Evolutionary conservation across 1,139 yeast genomes (phyloP).

Genomic region (Sugiyamaella grinbergsii): DNA sequence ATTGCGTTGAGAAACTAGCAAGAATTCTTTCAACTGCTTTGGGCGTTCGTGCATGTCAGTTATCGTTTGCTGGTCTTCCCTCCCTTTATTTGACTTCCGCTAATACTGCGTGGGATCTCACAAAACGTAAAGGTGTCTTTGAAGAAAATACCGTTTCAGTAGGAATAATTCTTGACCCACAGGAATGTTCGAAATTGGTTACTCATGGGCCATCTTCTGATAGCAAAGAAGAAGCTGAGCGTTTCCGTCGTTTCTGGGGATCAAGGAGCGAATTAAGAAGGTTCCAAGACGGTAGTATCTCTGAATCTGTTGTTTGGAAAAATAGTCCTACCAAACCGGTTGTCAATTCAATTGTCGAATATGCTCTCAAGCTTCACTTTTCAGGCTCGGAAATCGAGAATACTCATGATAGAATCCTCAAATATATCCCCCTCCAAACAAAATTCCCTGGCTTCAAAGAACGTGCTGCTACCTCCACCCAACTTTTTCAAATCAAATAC

Average conservation of each 20-base stretch:
- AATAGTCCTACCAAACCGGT: slow-evolving; percentile 60
- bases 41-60: slow-evolving; percentile 59
- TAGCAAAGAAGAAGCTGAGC: slow-evolving; percentile 64
- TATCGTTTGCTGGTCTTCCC: slow-evolving; percentile 31
- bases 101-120: slow-evolving; percentile 47
- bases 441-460: slow-evolving; percentile 49
- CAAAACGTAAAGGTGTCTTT: slow-evolving; percentile 57
- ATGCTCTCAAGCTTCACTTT: slow-evolving; percentile 64
- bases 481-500: slow-evolving; percentile 58
- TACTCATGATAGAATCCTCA: slow-evolving; percentile 26
- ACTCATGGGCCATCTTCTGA: slow-evolving; percentile 80
- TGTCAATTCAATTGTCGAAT: slow-evolving; percentile 64
- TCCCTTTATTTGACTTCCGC: slow-evolving; percentile 38
- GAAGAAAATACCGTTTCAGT: slow-evolving; percentile 44
- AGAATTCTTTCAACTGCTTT: slow-evolving; percentile 64
- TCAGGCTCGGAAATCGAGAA: slow-evolving; percentile 30
- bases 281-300: slow-evolving; percentile 81
- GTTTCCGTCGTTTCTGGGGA: slow-evolving; percentile 91
- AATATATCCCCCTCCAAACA: slow-evolving; percentile 60
- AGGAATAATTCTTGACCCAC: slow-evolving; percentile 71
- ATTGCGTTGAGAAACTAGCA: slow-evolving; percentile 56
- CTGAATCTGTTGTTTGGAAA: slow-evolving; percentile 86
- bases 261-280: slow-evolving; percentile 78
- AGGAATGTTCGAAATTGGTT: slow-evolving; percentile 74
- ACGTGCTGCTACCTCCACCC: slow-evolving; percentile 55